These are phyloP conservation scores for Nemania bipapillata DNA, from an alignment of 2,329 filamentous ascomycete genomes.

Conservation along the genomic window DNA sequence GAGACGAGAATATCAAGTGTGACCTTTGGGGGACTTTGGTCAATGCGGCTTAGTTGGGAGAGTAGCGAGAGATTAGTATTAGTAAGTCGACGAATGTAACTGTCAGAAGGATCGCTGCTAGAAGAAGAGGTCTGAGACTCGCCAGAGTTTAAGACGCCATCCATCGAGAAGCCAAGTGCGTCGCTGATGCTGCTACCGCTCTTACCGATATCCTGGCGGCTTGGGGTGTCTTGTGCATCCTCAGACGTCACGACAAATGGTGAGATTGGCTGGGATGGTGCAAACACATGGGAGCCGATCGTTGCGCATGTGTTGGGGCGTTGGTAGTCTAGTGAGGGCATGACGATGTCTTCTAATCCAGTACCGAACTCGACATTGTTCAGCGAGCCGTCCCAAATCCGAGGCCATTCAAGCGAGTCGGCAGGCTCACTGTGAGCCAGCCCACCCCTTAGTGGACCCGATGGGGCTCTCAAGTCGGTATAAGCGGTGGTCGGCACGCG, in stretches of 20 bases:
- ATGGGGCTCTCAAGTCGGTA: background rate
- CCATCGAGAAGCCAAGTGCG: background rate
- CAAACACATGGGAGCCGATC: background rate
- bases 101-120: background rate
- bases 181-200: background rate
- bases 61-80: background rate
- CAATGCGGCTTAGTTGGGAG: background rate
- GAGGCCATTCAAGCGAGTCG: background rate
- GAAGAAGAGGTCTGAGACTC: background rate
- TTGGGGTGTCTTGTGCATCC: background rate
- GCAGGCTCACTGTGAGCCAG: background rate
- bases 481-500: background rate
- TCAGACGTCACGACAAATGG: background rate
- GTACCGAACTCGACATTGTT: background rate
- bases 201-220: background rate
- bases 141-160: background rate
- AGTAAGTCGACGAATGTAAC: background rate
- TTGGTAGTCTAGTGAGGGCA: background rate
- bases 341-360: background rate
- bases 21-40: background rate
- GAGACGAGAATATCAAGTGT: background rate
- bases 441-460: background rate
- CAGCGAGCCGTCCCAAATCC: background rate
- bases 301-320: background rate
- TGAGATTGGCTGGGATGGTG: background rate